These are phyloP conservation scores for Fusarium secorum DNA, from an alignment of 2,329 filamentous ascomycete species.

Conservation along the genomic window DNA sequence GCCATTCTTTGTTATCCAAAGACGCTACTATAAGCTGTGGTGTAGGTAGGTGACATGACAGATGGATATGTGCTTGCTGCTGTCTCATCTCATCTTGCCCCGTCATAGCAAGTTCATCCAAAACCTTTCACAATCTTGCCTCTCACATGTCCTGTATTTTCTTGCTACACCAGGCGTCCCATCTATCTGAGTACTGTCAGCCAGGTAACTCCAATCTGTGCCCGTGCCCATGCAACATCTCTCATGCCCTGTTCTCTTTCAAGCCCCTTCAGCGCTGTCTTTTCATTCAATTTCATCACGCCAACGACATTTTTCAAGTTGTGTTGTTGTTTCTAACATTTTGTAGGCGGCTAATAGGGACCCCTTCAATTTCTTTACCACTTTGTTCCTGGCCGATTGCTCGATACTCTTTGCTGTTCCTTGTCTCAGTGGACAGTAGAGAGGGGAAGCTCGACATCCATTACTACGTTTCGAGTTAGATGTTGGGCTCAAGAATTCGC, in stretches of 20 bases:
- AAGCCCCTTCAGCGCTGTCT: neutral
- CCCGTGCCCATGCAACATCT: constrained; percentile 6
- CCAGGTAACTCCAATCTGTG: constrained; percentile 13
- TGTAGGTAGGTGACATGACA: neutral
- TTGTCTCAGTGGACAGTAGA: neutral
- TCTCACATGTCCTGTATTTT: neutral
- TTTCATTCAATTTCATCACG: neutral
- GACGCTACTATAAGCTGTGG: neutral
- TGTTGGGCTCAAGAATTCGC: neutral
- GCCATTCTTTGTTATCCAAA: neutral
- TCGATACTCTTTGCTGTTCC: neutral
- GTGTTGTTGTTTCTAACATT: neutral
- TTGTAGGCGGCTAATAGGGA: neutral
- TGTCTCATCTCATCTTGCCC: neutral
- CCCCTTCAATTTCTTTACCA: neutral
- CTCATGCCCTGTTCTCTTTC: constrained; percentile 3
- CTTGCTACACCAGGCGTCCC: neutral
- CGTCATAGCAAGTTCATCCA: neutral
- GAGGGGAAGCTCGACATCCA: neutral
- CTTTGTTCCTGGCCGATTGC: neutral
- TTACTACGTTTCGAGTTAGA: neutral
- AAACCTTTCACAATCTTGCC: neutral
- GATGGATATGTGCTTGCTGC: neutral
- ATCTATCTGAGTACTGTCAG: neutral
- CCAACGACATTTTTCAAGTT: neutral